These are phyloP conservation scores for Pseudogymnoascus sp. DNA, from an alignment of 2,329 filamentous ascomycete species.

Conservation along the genomic window DNA sequence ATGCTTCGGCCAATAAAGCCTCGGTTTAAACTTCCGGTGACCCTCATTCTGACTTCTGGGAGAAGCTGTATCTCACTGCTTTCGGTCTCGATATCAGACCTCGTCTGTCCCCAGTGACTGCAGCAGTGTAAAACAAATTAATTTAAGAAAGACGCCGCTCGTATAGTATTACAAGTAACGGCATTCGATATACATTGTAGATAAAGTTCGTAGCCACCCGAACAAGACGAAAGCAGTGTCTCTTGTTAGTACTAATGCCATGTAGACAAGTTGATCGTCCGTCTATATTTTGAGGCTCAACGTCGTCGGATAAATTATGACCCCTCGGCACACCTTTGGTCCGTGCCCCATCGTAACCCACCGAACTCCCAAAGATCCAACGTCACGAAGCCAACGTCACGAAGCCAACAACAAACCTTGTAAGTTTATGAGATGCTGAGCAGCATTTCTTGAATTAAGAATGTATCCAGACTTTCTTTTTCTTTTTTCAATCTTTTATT, in stretches of 20 bases:
- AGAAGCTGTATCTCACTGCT: neutral
- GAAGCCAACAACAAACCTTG: neutral
- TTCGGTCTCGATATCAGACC: neutral
- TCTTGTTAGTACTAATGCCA: neutral
- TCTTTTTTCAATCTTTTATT: neutral
- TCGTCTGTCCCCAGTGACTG: neutral
- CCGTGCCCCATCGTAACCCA: neutral
- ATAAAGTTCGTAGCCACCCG: neutral
- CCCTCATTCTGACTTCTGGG: constrained; percentile 39
- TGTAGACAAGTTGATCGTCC: neutral
- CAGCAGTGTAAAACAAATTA: neutral
- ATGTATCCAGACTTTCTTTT: neutral
- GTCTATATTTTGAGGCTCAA: neutral
- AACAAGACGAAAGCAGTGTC: neutral
- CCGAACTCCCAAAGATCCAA: neutral
- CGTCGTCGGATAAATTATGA: neutral
- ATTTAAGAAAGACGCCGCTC: neutral
- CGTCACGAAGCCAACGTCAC: neutral
- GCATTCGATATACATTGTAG: neutral
- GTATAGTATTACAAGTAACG: neutral
- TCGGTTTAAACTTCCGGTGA: constrained; percentile 40
- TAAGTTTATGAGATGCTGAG: neutral
- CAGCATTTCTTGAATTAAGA: neutral
- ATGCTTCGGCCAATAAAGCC: constrained; percentile 52
- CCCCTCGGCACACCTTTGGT: neutral